Evolutionary conservation across 306 rosid genomes (phyloP).

Genomic region (Arachis hypogaea): DNA sequence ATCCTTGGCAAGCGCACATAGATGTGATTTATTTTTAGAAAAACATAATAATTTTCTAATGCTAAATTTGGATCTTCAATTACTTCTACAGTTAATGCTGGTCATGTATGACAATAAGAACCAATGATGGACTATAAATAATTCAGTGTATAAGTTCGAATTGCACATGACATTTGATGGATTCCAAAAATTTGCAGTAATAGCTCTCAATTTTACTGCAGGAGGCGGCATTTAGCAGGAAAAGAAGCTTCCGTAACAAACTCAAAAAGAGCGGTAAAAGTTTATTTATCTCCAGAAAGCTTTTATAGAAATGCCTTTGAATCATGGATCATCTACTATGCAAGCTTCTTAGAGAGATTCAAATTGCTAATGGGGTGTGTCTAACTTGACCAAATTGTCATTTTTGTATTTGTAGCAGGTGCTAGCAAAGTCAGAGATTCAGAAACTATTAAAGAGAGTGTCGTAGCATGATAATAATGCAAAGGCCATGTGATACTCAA

Average conservation of each 20-base stretch:
- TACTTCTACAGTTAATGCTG: conserved; percentile 14
- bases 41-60: background rate
- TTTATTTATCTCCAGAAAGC: conserved; percentile 19
- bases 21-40: background rate
- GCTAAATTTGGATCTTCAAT: conserved; percentile 7
- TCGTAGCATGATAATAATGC: conserved; percentile 37
- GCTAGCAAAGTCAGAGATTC: conserved; percentile 46
- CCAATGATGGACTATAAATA: conserved; percentile 1
- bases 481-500: background rate
- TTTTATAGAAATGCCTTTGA: background rate
- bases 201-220: conserved; percentile 46
- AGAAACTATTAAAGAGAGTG: conserved; percentile 40
- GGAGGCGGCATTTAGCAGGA: conserved; percentile 97
- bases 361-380: conserved; percentile 11
- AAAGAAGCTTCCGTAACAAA: conserved; percentile 92
- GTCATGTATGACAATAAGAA: conserved; percentile 1
- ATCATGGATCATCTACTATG: conserved; percentile 30
- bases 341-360: background rate
- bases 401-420: conserved; percentile 41
- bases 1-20: background rate
- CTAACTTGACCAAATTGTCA: conserved; percentile 28
- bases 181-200: conserved; percentile 25
- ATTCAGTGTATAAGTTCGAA: background rate
- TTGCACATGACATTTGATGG: conserved; percentile 13
- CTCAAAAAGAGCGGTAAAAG: conserved; percentile 69